Percentiles rank a stretch among this genome's conserved stretches.
These are phyloP conservation scores for Termitomyces titanicus DNA, from an alignment of 768 basidiomycete genomes.

Conservation along the genomic window DNA sequence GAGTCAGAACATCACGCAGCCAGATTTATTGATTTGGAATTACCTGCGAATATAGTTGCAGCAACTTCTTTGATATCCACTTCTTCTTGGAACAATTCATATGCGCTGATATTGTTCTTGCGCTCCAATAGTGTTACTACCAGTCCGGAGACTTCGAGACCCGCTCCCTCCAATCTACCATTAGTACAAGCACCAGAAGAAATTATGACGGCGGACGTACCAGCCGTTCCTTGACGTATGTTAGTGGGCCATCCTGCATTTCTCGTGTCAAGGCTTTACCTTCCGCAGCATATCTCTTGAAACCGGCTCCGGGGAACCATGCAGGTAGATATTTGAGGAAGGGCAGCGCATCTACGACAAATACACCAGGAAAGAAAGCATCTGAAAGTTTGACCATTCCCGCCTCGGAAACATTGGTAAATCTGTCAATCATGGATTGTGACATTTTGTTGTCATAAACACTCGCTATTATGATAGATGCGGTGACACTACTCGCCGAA, in stretches of 20 bases:
- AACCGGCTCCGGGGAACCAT: conserved; percentile 32
- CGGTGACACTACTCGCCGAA: conserved; percentile 2
- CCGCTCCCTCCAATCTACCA: background rate
- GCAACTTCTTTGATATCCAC: conserved; percentile 10
- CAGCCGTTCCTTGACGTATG: conserved; percentile 14
- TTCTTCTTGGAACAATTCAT: conserved; percentile 1
- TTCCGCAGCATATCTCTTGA: conserved; percentile 17
- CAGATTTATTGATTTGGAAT: background rate
- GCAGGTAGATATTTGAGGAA: conserved; percentile 29
- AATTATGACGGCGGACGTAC: background rate
- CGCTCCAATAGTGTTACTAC: conserved; percentile 8
- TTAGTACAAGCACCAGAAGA: background rate
- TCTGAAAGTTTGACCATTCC: conserved; percentile 9
- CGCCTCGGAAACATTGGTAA: conserved; percentile 19
- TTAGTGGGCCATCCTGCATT: conserved; percentile 14
- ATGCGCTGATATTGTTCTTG: background rate
- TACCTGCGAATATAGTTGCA: conserved; percentile 15
- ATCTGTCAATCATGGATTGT: conserved; percentile 18
- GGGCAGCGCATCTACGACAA: conserved; percentile 25
- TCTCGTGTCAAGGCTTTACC: conserved; percentile 7
- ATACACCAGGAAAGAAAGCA: conserved; percentile 18
- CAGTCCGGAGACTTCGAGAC: conserved; percentile 5
- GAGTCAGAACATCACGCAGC: background rate
- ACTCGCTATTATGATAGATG: conserved; percentile 18
- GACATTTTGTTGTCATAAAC: conserved; percentile 27